A percentile compares a stretch with the other conserved stretches of the same genome.
Conservation (phyloP, 345 rosid genomes). For the Gossypium herbaceum region DNA sequence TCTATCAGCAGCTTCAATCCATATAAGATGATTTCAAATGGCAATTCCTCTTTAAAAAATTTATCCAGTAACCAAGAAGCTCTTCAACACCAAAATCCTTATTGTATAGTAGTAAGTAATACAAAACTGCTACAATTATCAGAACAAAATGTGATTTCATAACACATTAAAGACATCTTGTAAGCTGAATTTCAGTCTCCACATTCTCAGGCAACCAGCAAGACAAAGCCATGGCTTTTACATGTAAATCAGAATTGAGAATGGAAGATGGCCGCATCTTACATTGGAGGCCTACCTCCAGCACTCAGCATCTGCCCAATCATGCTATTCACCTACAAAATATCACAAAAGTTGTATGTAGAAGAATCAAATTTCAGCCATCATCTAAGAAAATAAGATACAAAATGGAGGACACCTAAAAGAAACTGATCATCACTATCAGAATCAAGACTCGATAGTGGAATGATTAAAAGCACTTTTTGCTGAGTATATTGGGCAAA, state of each 20-base stretch:
- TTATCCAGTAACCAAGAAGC: background rate
- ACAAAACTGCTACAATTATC: background rate
- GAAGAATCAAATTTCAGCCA: background rate
- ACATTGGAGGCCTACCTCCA: slow-evolving; percentile 70
- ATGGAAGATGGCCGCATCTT: slow-evolving; percentile 17
- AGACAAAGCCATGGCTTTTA: background rate
- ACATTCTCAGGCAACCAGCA: background rate
- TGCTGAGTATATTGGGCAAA: too few relatives aligned
- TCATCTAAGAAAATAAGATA: background rate
- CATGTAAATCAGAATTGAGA: slow-evolving; percentile 6
- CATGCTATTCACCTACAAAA: slow-evolving; percentile 65
- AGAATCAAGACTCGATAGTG: background rate
- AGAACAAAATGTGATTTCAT: background rate
- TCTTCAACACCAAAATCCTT: background rate
- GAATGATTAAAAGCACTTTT: too few relatives aligned
- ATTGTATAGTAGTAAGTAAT: background rate
- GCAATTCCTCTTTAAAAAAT: background rate
- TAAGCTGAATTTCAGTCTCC: background rate
- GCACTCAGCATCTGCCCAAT: slow-evolving; percentile 86
- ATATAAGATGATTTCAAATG: background rate
- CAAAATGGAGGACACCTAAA: background rate
- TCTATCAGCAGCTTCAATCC: too few relatives aligned
- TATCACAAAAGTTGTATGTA: background rate
- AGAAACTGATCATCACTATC: background rate
- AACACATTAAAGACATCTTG: background rate